Conservation (phyloP, 163 green algal species). For the Prototheca wickerhamii region DNA sequence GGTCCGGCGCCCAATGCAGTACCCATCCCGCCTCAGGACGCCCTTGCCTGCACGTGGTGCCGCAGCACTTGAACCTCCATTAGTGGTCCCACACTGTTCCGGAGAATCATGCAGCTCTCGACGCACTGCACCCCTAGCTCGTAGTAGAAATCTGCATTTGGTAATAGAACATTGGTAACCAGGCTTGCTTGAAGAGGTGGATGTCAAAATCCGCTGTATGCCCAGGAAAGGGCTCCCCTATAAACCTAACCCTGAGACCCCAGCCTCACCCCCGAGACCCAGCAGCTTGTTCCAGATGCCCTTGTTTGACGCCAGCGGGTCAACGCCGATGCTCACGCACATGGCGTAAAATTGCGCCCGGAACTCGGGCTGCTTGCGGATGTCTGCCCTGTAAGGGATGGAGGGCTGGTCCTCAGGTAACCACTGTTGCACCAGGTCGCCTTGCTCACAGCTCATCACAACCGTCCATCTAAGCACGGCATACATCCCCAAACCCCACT, state of each 20-base stretch:
- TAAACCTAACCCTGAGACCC: neutral
- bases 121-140: constrained; percentile 80
- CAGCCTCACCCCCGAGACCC: constrained; percentile 54
- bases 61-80: constrained; percentile 68
- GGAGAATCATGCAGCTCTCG: constrained; percentile 73
- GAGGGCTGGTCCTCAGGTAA: neutral
- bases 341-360: constrained; percentile 76
- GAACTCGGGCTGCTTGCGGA: constrained; percentile 82
- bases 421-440: too few relatives aligned
- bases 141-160: constrained; percentile 82
- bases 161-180: neutral
- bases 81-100: constrained; percentile 75
- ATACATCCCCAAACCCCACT: neutral
- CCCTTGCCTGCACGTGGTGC: constrained; percentile 34
- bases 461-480: neutral
- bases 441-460: neutral
- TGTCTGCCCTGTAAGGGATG: constrained; percentile 49
- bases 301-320: constrained; percentile 94
- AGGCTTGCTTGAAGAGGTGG: too few relatives aligned
- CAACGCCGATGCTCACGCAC: constrained; percentile 92
- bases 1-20: neutral
- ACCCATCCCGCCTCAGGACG: neutral
- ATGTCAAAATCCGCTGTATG: too few relatives aligned
- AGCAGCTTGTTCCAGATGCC: constrained; percentile 72
- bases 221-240: constrained; percentile 4